Evolutionary conservation across 2,329 filamentous ascomycete genomes (phyloP), one percentile per base, ranked within the genome.

Genomic region (Aspergillus alliaceus): DNA sequence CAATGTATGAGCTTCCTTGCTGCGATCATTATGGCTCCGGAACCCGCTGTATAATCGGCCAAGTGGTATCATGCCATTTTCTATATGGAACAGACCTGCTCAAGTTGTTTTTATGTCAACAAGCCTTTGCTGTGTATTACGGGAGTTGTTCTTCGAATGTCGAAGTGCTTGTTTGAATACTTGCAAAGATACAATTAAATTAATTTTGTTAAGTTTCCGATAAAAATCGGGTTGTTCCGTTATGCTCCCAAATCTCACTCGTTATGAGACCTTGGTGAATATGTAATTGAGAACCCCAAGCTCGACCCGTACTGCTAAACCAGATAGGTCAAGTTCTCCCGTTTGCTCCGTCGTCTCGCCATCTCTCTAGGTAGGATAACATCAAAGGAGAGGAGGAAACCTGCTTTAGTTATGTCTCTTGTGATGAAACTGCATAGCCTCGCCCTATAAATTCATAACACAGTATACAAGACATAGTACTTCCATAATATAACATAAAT

Each of bases 401-500:
- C 39, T 24, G 8, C 22, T 42, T 20, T 34, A 22, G 15, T 6
- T 44, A 6, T 14, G 14, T 11, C 11, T 29, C 3, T 14, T 9
- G n/a, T 9, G 2, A 12, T 18, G 37, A 40, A 20, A 40, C 14
- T 4, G 22, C 20, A 40, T 22, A 24, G 22, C 24, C 2, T 3
- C 24, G 9, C 22, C 14, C 24, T 44, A 44, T n/a, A 9, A 27
- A 44, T 27, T 25, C 40, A 44, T 18, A 44, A 44, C 18, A 44
- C 50, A 27, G 37, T 53, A 53, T 46, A 53, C 51, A 53, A 46
- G 40, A 46, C 31, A 32, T 44, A 53, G 29, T 34, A 46, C 39
- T 34, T 34, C 29, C 31, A 15, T 51, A 46, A 51, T 35, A 46
- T 51, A 59, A 61, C 51, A 57, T 59, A 58, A 57, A 57, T 59